Conservation (phyloP, 768 basidiomycete species). For the Gymnopilus junonius region DNA sequence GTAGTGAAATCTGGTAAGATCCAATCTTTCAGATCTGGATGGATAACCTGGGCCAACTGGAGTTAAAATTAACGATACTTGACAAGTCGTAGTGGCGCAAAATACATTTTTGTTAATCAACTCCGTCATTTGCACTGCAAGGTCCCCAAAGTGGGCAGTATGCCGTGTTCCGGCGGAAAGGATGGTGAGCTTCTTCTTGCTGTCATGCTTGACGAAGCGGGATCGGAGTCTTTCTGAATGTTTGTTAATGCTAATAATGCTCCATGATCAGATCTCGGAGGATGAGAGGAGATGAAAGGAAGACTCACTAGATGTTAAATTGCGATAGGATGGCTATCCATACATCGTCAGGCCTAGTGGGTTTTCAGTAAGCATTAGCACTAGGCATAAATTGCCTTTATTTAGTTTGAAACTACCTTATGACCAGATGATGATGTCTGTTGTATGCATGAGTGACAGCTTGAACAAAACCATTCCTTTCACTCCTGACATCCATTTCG, state of each 20-base stretch:
- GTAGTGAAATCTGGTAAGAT: constrained; percentile 49
- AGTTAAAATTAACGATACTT: background rate
- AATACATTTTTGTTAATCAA: constrained; percentile 30
- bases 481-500: background rate
- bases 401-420: constrained; percentile 30
- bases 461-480: constrained; percentile 37
- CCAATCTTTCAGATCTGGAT: constrained; percentile 40
- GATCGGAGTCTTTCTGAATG: constrained; percentile 36
- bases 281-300: background rate
- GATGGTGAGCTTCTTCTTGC: constrained; percentile 25
- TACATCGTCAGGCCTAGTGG: constrained; percentile 47
- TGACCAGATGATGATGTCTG: constrained; percentile 39
- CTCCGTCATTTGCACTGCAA: constrained; percentile 28
- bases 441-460: constrained; percentile 38
- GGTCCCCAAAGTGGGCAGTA: constrained; percentile 24
- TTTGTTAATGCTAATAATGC: constrained; percentile 34
- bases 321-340: constrained; percentile 49
- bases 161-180: constrained; percentile 14
- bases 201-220: constrained; percentile 32
- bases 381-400: background rate
- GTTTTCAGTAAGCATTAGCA: background rate
- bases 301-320: constrained; percentile 38
- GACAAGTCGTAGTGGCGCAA: background rate
- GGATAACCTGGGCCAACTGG: constrained; percentile 17
- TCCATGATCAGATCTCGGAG: background rate